phyloP scores from a whole-genome alignment of 352 stramenopile species.

The Blastocystis sp. region DNA sequence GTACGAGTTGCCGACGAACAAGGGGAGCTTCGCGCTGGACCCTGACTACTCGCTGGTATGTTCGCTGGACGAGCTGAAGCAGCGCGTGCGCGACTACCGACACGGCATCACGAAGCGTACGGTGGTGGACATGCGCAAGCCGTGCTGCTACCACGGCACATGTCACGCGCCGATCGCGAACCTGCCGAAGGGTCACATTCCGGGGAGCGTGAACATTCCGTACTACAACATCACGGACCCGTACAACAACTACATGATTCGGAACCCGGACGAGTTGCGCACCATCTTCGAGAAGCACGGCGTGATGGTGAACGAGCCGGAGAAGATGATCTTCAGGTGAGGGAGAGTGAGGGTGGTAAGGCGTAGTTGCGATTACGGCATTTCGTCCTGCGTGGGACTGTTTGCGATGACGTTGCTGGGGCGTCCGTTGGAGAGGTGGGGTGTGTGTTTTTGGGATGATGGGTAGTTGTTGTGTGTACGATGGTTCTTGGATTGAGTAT shows the following conservation, averaged over 20 bases:
- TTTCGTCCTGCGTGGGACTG: conserved; percentile 58
- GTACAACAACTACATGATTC: conserved; percentile 72
- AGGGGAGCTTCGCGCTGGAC: not conserved
- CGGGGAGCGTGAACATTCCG: conserved; percentile 54
- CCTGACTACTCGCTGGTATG: conserved; percentile 31
- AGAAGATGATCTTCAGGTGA: conserved; percentile 67
- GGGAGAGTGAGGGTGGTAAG: not conserved
- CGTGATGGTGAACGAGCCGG: conserved; percentile 40
- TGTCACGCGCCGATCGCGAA: conserved; percentile 43
- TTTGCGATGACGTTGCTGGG: conserved; percentile 61
- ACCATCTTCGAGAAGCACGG: conserved; percentile 71
- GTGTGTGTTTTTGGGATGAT: not conserved
- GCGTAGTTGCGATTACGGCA: conserved; percentile 69
- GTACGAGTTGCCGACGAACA: not conserved
- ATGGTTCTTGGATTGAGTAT: conserved; percentile 72
- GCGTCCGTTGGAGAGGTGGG: conserved; percentile 25
- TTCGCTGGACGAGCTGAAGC: conserved; percentile 29
- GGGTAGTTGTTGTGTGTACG: conserved; percentile 64
- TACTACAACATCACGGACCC: conserved; percentile 66
- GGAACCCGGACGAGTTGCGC: conserved; percentile 33
- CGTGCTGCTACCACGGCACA: conserved; percentile 55
- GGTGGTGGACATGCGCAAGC: conserved; percentile 15
- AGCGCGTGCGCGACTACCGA: conserved; percentile 49
- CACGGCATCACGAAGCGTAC: conserved; percentile 39
- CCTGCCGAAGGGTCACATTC: conserved; percentile 66